Evolutionary conservation across 371 early-diverging fungal genomes (phyloP), one percentile per base, ranked within the genome.

Genomic region (Modicella reniformis): DNA sequence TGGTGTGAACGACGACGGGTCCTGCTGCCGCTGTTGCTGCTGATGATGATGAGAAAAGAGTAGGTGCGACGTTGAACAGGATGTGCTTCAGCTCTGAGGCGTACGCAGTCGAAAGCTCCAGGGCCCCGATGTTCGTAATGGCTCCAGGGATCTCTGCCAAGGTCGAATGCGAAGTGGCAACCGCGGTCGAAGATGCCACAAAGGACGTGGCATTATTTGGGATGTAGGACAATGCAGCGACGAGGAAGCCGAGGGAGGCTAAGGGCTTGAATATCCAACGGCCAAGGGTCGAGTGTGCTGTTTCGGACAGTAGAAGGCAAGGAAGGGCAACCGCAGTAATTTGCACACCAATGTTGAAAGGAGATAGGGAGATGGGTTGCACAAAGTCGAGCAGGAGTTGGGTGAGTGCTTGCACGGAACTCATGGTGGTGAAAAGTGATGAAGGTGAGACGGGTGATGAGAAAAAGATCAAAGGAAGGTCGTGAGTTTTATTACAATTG

Each of bases 261-360:
- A 77, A 29, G 48, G 77, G 77, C 26, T 77, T 77, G 68, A 72
- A 77, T 54, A 77, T 47, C 61, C 62, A 72, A 23, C 72, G 77
- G 29, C 72, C 72, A 10, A 65, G 41, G 0, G 59, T n/a, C 1
- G 66, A 77, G 50, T 77, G 44, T 19, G 50, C 49, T 28, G 77
- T 62, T 52, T 72, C 72, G 8, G 72, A 67, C 40, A 77, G 56
- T 26, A 77, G 68, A n/a, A 77, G 62, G 32, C 67, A 65, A 7
- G 72, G 77, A 33, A 77, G 48, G 28, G 77, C 77, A 25, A 72
- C 32, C 34, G 72, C 68, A 10, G 72, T 72, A 49, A 77, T 72
- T 48, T 77, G 77, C 15, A 77, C 77, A 40, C 77, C 77, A 0
- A 77, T 19, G 32, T 77, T 77, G 19, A 61, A 19, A 8, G 77